Evolutionary conservation across 2,329 filamentous ascomycete species (phyloP).

Genomic region (Ophiostoma sp.): DNA sequence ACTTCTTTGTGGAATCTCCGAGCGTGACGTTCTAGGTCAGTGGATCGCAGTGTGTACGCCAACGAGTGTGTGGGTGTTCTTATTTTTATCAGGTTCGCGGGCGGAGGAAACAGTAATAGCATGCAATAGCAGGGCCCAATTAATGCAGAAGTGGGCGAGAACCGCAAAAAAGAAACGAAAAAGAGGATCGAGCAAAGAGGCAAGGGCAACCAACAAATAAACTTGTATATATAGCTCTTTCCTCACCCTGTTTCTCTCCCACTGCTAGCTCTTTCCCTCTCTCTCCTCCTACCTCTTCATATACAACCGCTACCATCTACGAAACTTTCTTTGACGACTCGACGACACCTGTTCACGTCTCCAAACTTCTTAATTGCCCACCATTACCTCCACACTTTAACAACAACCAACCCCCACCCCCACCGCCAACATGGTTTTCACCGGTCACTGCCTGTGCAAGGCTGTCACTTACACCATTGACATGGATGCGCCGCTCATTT

Average conservation of each 20-base stretch:
- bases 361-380: neutral
- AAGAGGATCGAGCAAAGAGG: neutral
- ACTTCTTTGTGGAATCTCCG: slow-evolving; percentile 1
- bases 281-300: neutral
- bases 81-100: neutral
- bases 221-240: slow-evolving; percentile 18
- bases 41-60: neutral
- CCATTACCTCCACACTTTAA: neutral
- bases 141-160: neutral
- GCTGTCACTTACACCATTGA: slow-evolving; percentile 67
- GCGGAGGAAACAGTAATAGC: neutral
- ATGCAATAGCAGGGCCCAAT: slow-evolving; percentile 8
- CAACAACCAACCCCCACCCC: neutral
- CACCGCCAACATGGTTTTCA: slow-evolving; percentile 26
- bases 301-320: neutral
- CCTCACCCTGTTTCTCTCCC: neutral
- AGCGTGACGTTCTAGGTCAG: neutral
- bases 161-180: neutral
- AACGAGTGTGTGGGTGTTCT: neutral
- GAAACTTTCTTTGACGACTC: neutral
- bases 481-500: slow-evolving; percentile 53
- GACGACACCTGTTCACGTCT: neutral
- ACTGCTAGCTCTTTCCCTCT: neutral
- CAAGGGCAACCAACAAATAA: neutral
- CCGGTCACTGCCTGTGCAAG: slow-evolving; percentile 70